A percentile compares a stretch with the other conserved stretches of the same genome.
Evolutionary conservation across 176 grass and related monocot genomes (phyloP).

Genomic region (Cocos nucifera): DNA sequence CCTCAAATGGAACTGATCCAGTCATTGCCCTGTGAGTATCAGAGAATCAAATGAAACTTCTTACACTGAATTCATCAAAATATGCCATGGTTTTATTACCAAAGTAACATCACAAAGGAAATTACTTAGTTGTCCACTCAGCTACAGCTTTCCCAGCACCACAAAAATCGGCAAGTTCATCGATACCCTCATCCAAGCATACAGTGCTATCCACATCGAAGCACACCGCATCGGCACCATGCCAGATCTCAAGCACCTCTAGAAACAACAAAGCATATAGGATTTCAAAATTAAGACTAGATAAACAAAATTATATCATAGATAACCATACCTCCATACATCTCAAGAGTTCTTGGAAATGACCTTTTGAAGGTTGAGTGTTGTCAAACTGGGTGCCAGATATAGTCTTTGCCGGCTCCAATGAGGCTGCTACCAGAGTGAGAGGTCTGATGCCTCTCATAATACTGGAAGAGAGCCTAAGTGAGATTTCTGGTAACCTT

Average conservation of each 20-base stretch:
- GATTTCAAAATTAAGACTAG: not conserved
- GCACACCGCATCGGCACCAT: slow-evolving; percentile 56
- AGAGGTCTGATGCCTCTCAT: slow-evolving; percentile 18
- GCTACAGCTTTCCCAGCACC: slow-evolving; percentile 71
- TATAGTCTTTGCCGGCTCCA: slow-evolving; percentile 11
- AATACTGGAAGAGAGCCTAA: slow-evolving; percentile 3
- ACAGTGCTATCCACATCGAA: slow-evolving; percentile 94
- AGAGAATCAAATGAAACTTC: not conserved
- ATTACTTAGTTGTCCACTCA: slow-evolving; percentile 75
- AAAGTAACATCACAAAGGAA: not conserved
- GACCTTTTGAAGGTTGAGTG: slow-evolving; percentile 36
- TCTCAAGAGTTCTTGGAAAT: not conserved
- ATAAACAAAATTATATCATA: not conserved
- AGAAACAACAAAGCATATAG: not conserved
- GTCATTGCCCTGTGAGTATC: slow-evolving; percentile 65
- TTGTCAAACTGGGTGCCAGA: slow-evolving; percentile 16
- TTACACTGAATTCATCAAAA: too few relatives aligned
- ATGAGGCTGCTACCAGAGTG: slow-evolving; percentile 14
- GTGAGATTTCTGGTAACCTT: slow-evolving; percentile 12
- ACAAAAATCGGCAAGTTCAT: slow-evolving; percentile 81
- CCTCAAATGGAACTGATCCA: slow-evolving; percentile 81
- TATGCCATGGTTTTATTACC: too few relatives aligned
- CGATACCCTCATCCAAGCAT: slow-evolving; percentile 79
- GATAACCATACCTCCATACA: not conserved
- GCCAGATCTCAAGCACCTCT: slow-evolving; percentile 51